Evolutionary conservation across 176 grass and related monocot species (phyloP).

Genomic region (Secale cereale): DNA sequence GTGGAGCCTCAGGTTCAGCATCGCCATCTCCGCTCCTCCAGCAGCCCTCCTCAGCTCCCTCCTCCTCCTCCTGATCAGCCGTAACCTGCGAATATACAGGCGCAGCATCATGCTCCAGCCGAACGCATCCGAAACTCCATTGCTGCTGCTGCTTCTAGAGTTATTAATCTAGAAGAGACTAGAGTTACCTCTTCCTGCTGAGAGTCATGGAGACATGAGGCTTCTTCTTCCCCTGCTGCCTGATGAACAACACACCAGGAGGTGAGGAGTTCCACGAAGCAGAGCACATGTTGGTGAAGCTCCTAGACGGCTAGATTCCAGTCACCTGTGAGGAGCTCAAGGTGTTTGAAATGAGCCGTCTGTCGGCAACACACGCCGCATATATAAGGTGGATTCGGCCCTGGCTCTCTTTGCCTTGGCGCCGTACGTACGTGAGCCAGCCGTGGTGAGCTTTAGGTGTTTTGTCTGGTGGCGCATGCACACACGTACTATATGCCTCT

Average conservation of each 20-base stretch:
- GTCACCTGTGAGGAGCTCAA: not conserved
- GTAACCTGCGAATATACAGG: not conserved
- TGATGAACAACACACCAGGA: not conserved
- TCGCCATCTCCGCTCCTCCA: slow-evolving; percentile 35
- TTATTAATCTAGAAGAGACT: not conserved
- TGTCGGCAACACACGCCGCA: slow-evolving; percentile 3
- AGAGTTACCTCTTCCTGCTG: slow-evolving; percentile 49
- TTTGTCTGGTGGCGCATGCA: slow-evolving; percentile 41
- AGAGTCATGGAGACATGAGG: slow-evolving; percentile 20
- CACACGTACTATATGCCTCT: not conserved
- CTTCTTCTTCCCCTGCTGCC: slow-evolving; percentile 14
- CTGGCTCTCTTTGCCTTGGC: not conserved
- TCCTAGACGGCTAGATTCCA: slow-evolving; percentile 5
- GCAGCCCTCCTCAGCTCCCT: slow-evolving; percentile 11
- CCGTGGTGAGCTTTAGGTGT: slow-evolving; percentile 31
- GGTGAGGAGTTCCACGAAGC: slow-evolving; percentile 20
- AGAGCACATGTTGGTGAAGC: slow-evolving; percentile 36
- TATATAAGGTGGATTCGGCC: slow-evolving; percentile 27
- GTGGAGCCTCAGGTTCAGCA: slow-evolving; percentile 64
- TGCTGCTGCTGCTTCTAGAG: not conserved
- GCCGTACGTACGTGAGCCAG: not conserved
- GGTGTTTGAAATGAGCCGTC: slow-evolving; percentile 16
- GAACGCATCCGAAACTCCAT: not conserved
- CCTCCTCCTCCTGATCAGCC: slow-evolving; percentile 30
- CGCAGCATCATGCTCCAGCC: not conserved